Conservation (phyloP, 139 green algal genomes). For the Raphidocelis subcapitata region DNA sequence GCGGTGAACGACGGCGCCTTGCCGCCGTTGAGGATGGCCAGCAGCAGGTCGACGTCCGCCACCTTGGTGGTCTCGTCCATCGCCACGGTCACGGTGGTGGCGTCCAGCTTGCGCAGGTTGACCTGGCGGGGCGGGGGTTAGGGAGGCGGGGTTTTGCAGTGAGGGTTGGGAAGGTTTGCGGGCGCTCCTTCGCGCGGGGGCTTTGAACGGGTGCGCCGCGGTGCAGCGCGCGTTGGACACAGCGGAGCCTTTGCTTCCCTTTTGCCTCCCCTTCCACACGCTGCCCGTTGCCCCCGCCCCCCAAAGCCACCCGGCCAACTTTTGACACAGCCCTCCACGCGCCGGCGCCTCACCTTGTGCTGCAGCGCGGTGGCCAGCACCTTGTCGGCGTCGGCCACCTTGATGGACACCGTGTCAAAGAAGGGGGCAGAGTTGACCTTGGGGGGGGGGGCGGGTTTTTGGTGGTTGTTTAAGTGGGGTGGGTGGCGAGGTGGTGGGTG, state of each 20-base stretch:
- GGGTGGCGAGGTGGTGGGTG: too few species aligned
- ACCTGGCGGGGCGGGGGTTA: slow-evolving; percentile 14
- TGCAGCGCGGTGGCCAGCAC: slow-evolving; percentile 34
- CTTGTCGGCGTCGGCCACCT: slow-evolving; percentile 48
- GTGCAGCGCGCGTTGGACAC: too few species aligned
- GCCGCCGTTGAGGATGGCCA: slow-evolving; percentile 60
- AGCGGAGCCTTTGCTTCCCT: too few species aligned
- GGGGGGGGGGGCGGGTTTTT: background rate
- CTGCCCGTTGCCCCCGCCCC: too few species aligned
- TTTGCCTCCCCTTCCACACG: too few species aligned
- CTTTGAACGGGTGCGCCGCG: too few species aligned
- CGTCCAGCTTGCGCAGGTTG: slow-evolving; percentile 89
- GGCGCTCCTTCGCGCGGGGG: too few species aligned
- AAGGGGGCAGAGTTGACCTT: slow-evolving; percentile 48
- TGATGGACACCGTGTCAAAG: slow-evolving; percentile 95
- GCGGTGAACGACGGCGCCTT: slow-evolving; percentile 70
- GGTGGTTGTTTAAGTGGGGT: too few species aligned
- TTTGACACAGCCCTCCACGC: too few species aligned
- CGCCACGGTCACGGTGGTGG: slow-evolving; percentile 64
- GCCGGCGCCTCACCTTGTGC: slow-evolving; percentile 27
- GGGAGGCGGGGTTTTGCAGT: too few species aligned
- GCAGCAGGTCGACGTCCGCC: slow-evolving; percentile 86
- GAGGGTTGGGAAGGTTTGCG: too few species aligned
- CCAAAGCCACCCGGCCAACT: too few species aligned
- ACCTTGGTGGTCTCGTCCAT: slow-evolving; percentile 95